Evolutionary conservation across 2,329 filamentous ascomycete species (phyloP), one percentile per base, ranked within the genome.

Genomic region (Neofusicoccum ribis): DNA sequence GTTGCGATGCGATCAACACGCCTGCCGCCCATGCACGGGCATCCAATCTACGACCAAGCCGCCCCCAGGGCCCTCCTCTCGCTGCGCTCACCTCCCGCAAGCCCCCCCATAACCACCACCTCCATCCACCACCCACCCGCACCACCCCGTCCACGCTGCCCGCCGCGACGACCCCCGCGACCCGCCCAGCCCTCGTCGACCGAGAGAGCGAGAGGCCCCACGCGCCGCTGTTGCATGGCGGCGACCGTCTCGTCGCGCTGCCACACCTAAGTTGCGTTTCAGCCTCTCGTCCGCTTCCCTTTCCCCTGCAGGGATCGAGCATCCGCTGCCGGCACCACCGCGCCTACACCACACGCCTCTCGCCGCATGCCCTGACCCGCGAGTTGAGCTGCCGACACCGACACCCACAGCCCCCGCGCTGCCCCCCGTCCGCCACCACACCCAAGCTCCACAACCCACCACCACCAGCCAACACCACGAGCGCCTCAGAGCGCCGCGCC

Each of bases 291-390:
- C 62, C 62, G 62, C 51, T 58, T 64, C 51, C 62, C 51, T 58
- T 64, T 49, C 62, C 62, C 61, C 61, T 63, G 61, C 61, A 63
- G 61, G 61, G 61, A 63, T 63, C 61, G 54, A 46, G 54, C 54
- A 59, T 39, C 54, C 41, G 54, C 54, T 46, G 39, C 41, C 54
- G 54, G 46, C 54, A 44, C 39, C 54, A 46, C 20, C 54, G 52
- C 39, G 52, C 52, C 52, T 44, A 27, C 31, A 43, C 37, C 11
- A 9, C 52, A 58, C 20, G 39, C 54, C 8, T 46, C 41, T 59
- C 54, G 54, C 54, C 54, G 54, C 54, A 59, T 59, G 54, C 54
- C 46, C 39, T 59, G 39, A 37, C 34, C 54, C 39, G 39, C 54
- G 54, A 34, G 39, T 8, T 59, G 39, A 59, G 36, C 54, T 34